A percentile compares a stretch with the other conserved stretches of the same genome.
These are phyloP conservation scores for Eragrostis tef DNA, from an alignment of 202 grass and related monocot species.

Conservation along the genomic window DNA sequence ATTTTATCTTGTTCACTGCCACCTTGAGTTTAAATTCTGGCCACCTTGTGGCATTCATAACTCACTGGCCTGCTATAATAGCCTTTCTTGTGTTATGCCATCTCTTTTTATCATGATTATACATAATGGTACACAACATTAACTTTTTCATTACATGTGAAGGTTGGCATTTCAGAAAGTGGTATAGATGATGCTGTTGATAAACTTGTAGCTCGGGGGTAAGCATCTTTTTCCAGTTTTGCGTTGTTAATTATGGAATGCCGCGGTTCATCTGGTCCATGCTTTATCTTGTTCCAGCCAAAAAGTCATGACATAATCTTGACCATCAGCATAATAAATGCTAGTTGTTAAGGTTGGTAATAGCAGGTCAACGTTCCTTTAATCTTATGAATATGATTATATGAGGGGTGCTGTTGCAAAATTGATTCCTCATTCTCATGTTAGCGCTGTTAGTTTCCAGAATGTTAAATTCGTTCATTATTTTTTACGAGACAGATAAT, in stretches of 20 bases:
- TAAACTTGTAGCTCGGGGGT: conserved; percentile 86
- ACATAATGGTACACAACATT: neutral
- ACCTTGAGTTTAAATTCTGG: conserved; percentile 31
- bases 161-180: conserved; percentile 94
- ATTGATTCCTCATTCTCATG: conserved; percentile 9
- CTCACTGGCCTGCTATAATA: conserved; percentile 1
- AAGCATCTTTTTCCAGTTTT: conserved; percentile 41
- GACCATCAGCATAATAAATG: conserved; percentile 9
- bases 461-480: conserved; percentile 21
- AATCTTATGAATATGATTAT: conserved; percentile 31
- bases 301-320: conserved; percentile 21
- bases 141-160: conserved; percentile 42
- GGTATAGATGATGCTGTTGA: conserved; percentile 86
- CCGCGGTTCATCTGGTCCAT: conserved; percentile 13
- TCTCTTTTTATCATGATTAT: conserved; percentile 18
- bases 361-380: conserved; percentile 6
- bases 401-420: neutral
- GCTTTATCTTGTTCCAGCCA: neutral
- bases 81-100: conserved; percentile 18
- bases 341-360: neutral
- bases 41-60: conserved; percentile 22
- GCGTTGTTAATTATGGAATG: conserved; percentile 27
- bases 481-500: conserved; percentile 14
- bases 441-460: neutral
- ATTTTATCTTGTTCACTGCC: too few relatives aligned